These are phyloP conservation scores for Beta macrorhiza DNA, from an alignment of 179 eudicot species.

Conservation along the genomic window DNA sequence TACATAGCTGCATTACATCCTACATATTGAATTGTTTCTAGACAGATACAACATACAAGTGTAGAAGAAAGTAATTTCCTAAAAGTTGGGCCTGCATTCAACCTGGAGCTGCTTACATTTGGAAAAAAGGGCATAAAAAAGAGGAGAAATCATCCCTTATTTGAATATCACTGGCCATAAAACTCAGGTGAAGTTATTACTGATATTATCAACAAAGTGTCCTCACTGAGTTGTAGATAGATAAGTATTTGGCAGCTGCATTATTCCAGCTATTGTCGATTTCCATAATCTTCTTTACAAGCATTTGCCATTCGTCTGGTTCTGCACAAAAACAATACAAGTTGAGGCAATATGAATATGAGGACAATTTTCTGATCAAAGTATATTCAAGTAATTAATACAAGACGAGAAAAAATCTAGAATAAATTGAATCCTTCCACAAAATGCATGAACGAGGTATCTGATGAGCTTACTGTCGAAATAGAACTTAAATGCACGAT, in stretches of 20 bases:
- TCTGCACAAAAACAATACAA: conserved; percentile 39
- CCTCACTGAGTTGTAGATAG: conserved; percentile 58
- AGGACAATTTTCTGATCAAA: not conserved
- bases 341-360: not conserved
- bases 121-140: too few species aligned
- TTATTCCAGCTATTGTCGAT: conserved; percentile 80
- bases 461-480: conserved; percentile 53
- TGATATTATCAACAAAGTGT: conserved; percentile 29
- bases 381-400: not conserved
- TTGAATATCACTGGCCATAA: not conserved
- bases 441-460: not conserved
- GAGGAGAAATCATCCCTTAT: not conserved
- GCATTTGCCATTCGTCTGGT: conserved; percentile 56
- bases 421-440: not conserved
- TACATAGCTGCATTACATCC: too few species aligned
- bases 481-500: conserved; percentile 67
- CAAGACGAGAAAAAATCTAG: not conserved
- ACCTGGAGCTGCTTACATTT: not conserved
- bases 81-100: not conserved
- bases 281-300: conserved; percentile 54
- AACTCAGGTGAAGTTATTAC: not conserved
- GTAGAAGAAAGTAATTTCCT: not conserved
- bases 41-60: too few species aligned
- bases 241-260: conserved; percentile 65
- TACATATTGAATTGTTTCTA: too few species aligned